These are phyloP conservation scores for Suillus cothurnatus DNA, from an alignment of 768 basidiomycete species.

Conservation along the genomic window DNA sequence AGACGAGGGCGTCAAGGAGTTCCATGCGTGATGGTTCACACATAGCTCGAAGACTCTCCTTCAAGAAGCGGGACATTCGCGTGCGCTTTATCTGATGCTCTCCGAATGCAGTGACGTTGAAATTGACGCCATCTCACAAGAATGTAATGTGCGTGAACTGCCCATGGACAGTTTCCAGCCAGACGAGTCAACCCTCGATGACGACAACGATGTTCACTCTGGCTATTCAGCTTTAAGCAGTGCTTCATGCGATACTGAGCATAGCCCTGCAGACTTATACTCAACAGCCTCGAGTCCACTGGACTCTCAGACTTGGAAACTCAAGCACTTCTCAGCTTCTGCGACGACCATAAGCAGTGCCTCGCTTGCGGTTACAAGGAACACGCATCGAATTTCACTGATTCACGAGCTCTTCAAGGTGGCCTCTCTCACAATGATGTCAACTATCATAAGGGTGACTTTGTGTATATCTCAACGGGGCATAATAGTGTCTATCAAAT, in stretches of 20 bases:
- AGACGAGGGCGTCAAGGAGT: constrained; percentile 45
- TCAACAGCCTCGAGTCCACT: constrained; percentile 47
- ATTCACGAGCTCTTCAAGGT: constrained; percentile 31
- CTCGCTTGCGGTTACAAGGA: constrained; percentile 47
- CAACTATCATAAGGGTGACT: constrained; percentile 61
- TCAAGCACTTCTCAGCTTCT: constrained; percentile 28
- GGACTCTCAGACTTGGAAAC: constrained; percentile 43
- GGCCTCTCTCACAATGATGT: constrained; percentile 45
- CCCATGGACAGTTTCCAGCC: constrained; percentile 47
- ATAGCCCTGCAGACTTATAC: constrained; percentile 44
- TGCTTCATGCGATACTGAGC: neutral
- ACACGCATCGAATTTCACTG: constrained; percentile 24
- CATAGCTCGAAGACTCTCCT: constrained; percentile 66
- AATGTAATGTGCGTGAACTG: constrained; percentile 53
- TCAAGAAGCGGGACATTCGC: constrained; percentile 67
- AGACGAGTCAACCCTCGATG: constrained; percentile 39
- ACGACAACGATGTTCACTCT: constrained; percentile 56
- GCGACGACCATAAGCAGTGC: constrained; percentile 43
- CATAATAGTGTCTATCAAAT: constrained; percentile 43
- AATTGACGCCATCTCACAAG: constrained; percentile 57
- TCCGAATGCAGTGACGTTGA: constrained; percentile 57
- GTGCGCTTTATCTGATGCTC: constrained; percentile 55
- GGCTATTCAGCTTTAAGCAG: constrained; percentile 41
- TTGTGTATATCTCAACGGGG: constrained; percentile 52
- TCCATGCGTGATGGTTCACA: constrained; percentile 72